Evolutionary conservation across 495 filamentous ascomycete genomes (phyloP).

Genomic region (Eremomyces bilateralis): DNA sequence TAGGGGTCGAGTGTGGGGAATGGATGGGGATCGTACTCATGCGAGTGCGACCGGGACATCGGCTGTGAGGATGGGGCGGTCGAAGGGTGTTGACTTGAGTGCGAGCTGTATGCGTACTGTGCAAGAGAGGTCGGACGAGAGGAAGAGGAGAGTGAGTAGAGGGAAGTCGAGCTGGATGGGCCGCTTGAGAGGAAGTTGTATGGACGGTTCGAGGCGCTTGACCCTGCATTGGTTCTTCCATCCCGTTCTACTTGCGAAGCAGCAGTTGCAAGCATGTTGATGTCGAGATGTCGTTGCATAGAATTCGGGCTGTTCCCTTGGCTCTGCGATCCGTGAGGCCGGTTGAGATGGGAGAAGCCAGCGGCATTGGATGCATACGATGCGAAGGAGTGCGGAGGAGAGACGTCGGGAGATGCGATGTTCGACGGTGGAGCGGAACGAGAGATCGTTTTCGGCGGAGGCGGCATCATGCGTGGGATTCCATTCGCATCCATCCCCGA

Average conservation of each 20-base stretch:
- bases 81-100: no score
- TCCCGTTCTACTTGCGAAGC: constrained; percentile 77
- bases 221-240: no score
- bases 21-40: constrained; percentile 57
- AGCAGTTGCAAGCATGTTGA: constrained; percentile 68
- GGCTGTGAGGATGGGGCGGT: constrained; percentile 35
- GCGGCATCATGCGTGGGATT: constrained; percentile 51
- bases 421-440: constrained; percentile 80
- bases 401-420: constrained; percentile 82
- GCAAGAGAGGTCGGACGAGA: constrained; percentile 50
- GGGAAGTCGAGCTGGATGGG: no score
- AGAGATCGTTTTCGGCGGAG: constrained; percentile 52
- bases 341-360: no score
- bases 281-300: neutral
- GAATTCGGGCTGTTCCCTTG: neutral
- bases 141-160: no score
- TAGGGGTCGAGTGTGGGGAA: no score
- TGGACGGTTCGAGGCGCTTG: no score
- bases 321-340: no score
- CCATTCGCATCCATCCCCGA: neutral
- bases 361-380: no score
- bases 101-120: constrained; percentile 59
- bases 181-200: no score
- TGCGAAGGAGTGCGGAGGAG: constrained; percentile 76
- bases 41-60: constrained; percentile 82